A percentile compares a stretch with the other conserved stretches of the same genome.
Evolutionary conservation across 2,329 filamentous ascomycete genomes (phyloP).

Genomic region (Calycina marina): DNA sequence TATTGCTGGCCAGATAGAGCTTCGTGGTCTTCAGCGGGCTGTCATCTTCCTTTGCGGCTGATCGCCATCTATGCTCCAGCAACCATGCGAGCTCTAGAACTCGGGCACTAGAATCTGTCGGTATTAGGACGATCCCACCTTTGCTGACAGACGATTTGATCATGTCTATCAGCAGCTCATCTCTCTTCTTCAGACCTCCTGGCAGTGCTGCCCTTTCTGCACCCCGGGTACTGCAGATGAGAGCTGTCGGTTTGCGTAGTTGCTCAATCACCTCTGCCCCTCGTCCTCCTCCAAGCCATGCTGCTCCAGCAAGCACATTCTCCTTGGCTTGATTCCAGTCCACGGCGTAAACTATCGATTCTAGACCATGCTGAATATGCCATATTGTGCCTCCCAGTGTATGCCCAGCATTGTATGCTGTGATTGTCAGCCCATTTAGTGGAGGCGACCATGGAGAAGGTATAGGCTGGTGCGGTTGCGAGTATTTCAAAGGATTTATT

Average conservation of each 20-base stretch:
- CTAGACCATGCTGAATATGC: conserved; percentile 93
- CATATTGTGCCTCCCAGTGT: conserved; percentile 95
- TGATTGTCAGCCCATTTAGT: conserved; percentile 82
- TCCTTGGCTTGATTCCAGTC: conserved; percentile 98
- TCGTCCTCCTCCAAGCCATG: conserved; percentile 77
- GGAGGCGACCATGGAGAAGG: conserved; percentile 79
- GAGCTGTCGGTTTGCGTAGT: conserved; percentile 78
- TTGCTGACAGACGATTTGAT: conserved; percentile 64
- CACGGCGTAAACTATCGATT: conserved; percentile 93
- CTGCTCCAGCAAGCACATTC: conserved; percentile 84
- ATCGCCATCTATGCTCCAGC: conserved; percentile 81
- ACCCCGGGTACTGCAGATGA: conserved; percentile 82
- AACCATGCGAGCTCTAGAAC: conserved; percentile 86
- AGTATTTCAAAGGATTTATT: conserved; percentile 90
- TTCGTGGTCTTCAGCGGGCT: conserved; percentile 37
- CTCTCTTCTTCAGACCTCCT: conserved; percentile 64
- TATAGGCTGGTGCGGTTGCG: conserved; percentile 82
- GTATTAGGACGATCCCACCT: conserved; percentile 84
- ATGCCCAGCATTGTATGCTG: conserved; percentile 91
- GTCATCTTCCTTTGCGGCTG: conserved; percentile 38
- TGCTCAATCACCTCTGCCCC: conserved; percentile 89
- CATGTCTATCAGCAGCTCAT: conserved; percentile 72
- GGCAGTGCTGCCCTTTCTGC: conserved; percentile 55
- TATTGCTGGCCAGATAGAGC: conserved; percentile 75
- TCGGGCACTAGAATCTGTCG: conserved; percentile 88